Evolutionary conservation across 805 yeast species (phyloP), one percentile per base, ranked within the genome.

Genomic region (Yamadazyma laniorum): DNA sequence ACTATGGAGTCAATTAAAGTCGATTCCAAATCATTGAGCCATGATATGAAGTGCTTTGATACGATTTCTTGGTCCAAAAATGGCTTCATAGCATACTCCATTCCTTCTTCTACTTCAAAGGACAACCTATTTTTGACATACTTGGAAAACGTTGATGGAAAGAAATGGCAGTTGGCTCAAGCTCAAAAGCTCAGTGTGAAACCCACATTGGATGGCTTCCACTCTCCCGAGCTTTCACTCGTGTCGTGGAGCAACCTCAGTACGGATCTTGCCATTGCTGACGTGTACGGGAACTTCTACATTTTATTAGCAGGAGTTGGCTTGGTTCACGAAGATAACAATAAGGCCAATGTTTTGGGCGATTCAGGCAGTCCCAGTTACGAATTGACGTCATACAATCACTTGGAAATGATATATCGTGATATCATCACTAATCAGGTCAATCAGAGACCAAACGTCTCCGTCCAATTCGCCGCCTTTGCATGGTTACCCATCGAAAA

Each of bases 241-340:
- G 74, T 87, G 5, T 65, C 74, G 27, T 93, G 96, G 89, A 81
- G 93, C 42, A 77, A 80, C 33, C 66, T 81, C 1, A 91, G 91
- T 31, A 79, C 85, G 40, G 95, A 90, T 52, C 69, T 93, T 33
- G 95, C 95, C 2, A 76, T 85, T 3, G 70, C 85, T 30, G 98
- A 90, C 56, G 72, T 70, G 16, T 55, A 68, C 25, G 96, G 96
- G 2, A 78, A 81, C 44, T 65, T 69, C 40, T 67, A 60, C 47
- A 58, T 69, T 6, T 47, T 65, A 29, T 42, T 68, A 19, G 68
- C 74, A 3, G 74, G 74, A 2, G 72, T 68, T 3, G 66, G 68
- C 3, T 52, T 67, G 18, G 41, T 67, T 7, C 51, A 52, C 52
- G 46, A 66, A 56, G 39, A 59, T 52, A 27, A 64, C 59, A 18